phyloP scores from a whole-genome alignment of 768 basidiomycete genomes.

The Arthromyces matolae region DNA sequence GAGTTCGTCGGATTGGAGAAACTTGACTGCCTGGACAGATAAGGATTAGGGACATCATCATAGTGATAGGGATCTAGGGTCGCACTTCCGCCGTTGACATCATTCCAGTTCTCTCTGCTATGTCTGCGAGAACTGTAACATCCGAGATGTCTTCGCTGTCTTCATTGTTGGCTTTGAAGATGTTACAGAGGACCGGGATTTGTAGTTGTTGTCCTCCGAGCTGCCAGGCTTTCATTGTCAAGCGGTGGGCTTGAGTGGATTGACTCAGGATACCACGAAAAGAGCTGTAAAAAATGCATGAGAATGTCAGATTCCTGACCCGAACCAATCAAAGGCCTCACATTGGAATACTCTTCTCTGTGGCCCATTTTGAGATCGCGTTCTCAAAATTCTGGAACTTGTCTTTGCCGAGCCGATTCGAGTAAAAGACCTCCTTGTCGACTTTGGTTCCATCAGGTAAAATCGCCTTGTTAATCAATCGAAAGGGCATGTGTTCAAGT shows the following conservation, averaged over 20 bases:
- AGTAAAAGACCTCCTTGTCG: conserved; percentile 39
- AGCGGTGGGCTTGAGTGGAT: conserved; percentile 68
- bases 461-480: conserved; percentile 37
- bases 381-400: conserved; percentile 37
- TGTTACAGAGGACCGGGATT: conserved; percentile 46
- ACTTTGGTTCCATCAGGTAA: conserved; percentile 37
- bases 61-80: conserved; percentile 18
- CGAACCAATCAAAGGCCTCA: conserved; percentile 28
- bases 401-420: conserved; percentile 51
- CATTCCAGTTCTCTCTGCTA: conserved; percentile 52
- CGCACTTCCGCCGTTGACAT: conserved; percentile 61
- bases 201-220: conserved; percentile 61
- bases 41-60: not conserved
- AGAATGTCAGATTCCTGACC: not conserved
- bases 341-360: conserved; percentile 57
- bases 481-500: conserved; percentile 50
- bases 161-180: conserved; percentile 69
- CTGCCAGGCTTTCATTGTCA: conserved; percentile 64
- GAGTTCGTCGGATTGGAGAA: conserved; percentile 64
- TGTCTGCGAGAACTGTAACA: conserved; percentile 50
- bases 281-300: conserved; percentile 33
- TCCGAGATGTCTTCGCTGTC: conserved; percentile 63
- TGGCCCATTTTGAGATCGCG: conserved; percentile 47
- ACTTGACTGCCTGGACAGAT: conserved; percentile 49
- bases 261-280: conserved; percentile 60